phyloP scores from a whole-genome alignment of 2,329 filamentous ascomycete genomes.

The Parafenestella ontariensis region DNA sequence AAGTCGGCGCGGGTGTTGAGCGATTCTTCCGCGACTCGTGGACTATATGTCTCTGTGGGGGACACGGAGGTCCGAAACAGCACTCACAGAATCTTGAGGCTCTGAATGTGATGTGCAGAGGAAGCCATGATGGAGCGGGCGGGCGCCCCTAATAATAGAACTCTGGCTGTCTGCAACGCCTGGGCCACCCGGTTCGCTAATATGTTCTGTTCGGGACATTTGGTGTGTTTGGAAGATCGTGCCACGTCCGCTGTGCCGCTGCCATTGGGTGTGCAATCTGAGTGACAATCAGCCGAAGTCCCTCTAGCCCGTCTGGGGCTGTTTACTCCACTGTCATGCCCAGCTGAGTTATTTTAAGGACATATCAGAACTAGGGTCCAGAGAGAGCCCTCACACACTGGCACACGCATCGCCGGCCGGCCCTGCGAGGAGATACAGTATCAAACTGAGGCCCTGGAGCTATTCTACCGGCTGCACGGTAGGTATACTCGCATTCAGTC shows the following conservation, averaged over 20 bases:
- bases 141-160: slow-evolving; percentile 38
- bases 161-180: slow-evolving; percentile 26
- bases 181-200: slow-evolving; percentile 31
- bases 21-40: slow-evolving; percentile 23
- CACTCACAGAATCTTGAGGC: slow-evolving; percentile 29
- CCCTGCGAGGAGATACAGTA: slow-evolving; percentile 13
- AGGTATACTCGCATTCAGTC: slow-evolving; percentile 12
- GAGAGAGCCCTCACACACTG: background rate
- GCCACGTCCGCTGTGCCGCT: slow-evolving; percentile 7
- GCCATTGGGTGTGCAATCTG: slow-evolving; percentile 18
- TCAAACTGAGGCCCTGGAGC: slow-evolving; percentile 10
- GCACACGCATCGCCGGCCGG: slow-evolving; percentile 8
- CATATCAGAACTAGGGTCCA: slow-evolving; percentile 22
- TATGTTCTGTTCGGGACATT: slow-evolving; percentile 19
- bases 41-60: slow-evolving; percentile 38
- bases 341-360: slow-evolving; percentile 42
- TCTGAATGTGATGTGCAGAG: slow-evolving; percentile 40
- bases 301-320: slow-evolving; percentile 4
- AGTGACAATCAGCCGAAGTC: slow-evolving; percentile 4
- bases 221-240: slow-evolving; percentile 10
- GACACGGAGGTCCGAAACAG: slow-evolving; percentile 22
- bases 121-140: slow-evolving; percentile 25
- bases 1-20: slow-evolving; percentile 26
- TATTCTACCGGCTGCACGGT: slow-evolving; percentile 16
- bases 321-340: slow-evolving; percentile 16